phyloP scores from a whole-genome alignment of 805 yeast species.

The Saccharomycopsis babjevae region DNA sequence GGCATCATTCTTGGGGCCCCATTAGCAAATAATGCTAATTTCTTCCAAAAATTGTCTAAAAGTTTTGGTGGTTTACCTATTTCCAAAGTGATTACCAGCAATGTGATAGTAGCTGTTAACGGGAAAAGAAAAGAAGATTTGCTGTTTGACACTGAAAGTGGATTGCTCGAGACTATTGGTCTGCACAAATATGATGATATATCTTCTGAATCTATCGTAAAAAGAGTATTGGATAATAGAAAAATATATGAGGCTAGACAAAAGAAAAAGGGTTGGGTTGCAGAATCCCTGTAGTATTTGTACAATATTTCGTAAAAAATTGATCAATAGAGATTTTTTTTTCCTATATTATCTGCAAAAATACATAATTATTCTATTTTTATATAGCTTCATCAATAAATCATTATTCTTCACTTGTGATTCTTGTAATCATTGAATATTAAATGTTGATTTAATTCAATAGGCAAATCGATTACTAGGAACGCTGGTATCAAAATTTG shows the following conservation, averaged over 20 bases:
- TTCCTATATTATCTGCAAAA: background rate
- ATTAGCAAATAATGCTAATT: slow-evolving; percentile 33
- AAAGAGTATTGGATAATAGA: slow-evolving; percentile 60
- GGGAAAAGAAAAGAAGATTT: slow-evolving; percentile 27
- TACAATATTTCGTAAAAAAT: slow-evolving; percentile 27
- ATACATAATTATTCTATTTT: too few species aligned
- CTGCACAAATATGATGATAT: slow-evolving; percentile 54
- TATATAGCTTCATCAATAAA: too few species aligned
- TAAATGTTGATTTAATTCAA: too few species aligned
- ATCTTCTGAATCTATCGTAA: slow-evolving; percentile 60
- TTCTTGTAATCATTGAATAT: too few species aligned
- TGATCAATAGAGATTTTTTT: background rate
- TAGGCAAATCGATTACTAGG: background rate
- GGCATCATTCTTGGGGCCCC: slow-evolving; percentile 70
- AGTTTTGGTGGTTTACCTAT: slow-evolving; percentile 27
- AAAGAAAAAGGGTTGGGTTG: slow-evolving; percentile 69
- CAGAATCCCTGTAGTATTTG: slow-evolving; percentile 23
- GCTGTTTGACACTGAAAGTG: slow-evolving; percentile 25
- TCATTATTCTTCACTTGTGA: too few species aligned
- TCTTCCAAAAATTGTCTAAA: slow-evolving; percentile 29
- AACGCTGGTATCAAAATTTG: background rate
- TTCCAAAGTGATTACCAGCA: slow-evolving; percentile 45
- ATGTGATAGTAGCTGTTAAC: slow-evolving; percentile 27
- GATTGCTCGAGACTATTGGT: slow-evolving; percentile 34
- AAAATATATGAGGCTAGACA: slow-evolving; percentile 79